A percentile compares a stretch with the other conserved stretches of the same genome.
Evolutionary conservation across 257 asterid genomes (phyloP).

Genomic region (Penstemon barbatus): DNA sequence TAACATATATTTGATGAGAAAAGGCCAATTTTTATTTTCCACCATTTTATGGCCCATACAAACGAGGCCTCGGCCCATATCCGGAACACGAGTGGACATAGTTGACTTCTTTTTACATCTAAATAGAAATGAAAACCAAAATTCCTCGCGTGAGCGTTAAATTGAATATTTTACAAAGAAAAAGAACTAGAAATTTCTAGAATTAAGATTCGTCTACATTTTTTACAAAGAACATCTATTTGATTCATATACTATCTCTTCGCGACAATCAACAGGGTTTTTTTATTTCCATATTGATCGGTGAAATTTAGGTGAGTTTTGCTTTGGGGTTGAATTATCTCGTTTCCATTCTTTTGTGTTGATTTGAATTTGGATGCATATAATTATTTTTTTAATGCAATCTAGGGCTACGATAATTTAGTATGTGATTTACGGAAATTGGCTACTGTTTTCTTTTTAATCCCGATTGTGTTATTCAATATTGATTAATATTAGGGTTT

Average conservation of each 20-base stretch:
- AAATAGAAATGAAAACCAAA: not conserved
- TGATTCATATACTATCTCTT: not conserved
- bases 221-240: too few species aligned
- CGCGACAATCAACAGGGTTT: not conserved
- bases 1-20: too few species aligned
- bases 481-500: conserved; percentile 24
- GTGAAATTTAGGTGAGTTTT: conserved; percentile 21
- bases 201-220: conserved; percentile 11
- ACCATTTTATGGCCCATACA: too few species aligned
- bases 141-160: not conserved
- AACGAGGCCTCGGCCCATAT: conserved; percentile 15
- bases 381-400: not conserved
- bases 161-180: not conserved
- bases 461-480: not conserved
- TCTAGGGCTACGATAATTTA: not conserved
- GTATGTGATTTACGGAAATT: not conserved
- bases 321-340: not conserved
- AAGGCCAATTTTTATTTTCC: too few species aligned
- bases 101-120: not conserved
- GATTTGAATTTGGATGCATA: not conserved
- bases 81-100: not conserved
- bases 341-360: conserved; percentile 14
- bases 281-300: conserved; percentile 20
- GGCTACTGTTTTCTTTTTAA: too few species aligned
- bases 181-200: conserved; percentile 35